Evolutionary conservation across 2,329 filamentous ascomycete species (phyloP), one percentile per base, ranked within the genome.

Genomic region (Metarhizium sp.): DNA sequence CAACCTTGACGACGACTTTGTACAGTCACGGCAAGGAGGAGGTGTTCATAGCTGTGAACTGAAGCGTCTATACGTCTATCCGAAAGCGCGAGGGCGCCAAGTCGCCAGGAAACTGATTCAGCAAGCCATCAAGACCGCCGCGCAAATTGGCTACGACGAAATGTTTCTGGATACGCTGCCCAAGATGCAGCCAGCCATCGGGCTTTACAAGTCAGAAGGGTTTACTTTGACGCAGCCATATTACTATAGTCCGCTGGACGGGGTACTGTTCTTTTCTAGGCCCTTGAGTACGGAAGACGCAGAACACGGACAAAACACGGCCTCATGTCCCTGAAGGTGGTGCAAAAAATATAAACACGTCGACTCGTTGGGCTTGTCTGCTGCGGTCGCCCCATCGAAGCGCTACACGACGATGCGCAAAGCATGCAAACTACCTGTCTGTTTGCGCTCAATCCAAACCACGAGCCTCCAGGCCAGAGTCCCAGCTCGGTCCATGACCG

Each of bases 11-110:
- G 4, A 57, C 1, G 40, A 57, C 3, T 64, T 62, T 36, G 16
- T 48, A 0, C 45, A n/a, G 29, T 50, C 43, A 2, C 55, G 34
- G 6, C 16, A 6, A 2, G n/a, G 2, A 2, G 36, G 55, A 2
- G 36, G 55, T 6, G 34, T 47, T 4, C 55, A 53, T 20, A 63
- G 62, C 50, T 64, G 64, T 32, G 65, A 67, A 42, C 49, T 67
- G 18, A 67, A 66, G 43, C 55, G 64, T 8, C 57, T 67, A 2
- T 67, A 62, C 48, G 60, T 67, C 5, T 66, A 66, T 18, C 64
- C 65, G 0, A 63, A 60, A 42, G 63, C 61, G 2, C 54, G 64
- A 13, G 65, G 64, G 5, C 56, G 62, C 6, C 59, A 57, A 2
- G 58, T 66, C 18, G 63, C 63, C 0, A 56, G 58, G n/a, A 57